A percentile compares a stretch with the other conserved stretches of the same genome.
Evolutionary conservation across 352 stramenopile species (phyloP).

Genomic region (Phytophthora tentaculata): DNA sequence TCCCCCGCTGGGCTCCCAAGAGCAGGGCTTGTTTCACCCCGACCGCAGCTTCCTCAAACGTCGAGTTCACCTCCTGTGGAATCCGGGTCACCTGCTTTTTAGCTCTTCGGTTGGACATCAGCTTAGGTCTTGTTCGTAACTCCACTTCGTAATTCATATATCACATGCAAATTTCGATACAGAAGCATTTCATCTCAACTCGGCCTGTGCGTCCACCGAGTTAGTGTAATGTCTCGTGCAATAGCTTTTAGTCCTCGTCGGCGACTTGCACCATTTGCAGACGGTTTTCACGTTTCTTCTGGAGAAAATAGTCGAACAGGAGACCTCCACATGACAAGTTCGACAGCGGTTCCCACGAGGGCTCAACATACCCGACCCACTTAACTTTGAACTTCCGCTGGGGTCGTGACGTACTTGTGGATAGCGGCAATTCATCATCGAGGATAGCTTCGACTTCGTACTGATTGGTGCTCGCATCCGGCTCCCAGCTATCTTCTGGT

Average conservation of each 20-base stretch:
- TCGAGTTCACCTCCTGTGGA: no score
- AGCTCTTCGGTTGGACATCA: no score
- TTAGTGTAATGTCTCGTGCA: neutral
- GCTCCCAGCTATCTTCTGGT: neutral
- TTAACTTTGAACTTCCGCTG: neutral
- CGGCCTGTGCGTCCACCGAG: neutral
- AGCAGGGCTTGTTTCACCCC: no score
- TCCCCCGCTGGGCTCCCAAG: no score
- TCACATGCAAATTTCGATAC: neutral
- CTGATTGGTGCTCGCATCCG: neutral
- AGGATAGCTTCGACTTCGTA: neutral
- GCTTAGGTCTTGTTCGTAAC: no score
- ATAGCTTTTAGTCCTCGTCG: neutral
- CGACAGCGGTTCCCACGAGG: neutral
- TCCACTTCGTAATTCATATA: neutral
- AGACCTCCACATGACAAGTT: neutral
- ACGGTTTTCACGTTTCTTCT: neutral
- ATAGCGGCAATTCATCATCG: neutral
- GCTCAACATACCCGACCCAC: neutral
- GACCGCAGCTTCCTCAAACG: no score
- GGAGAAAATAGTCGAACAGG: neutral
- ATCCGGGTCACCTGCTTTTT: no score
- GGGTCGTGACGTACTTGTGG: neutral
- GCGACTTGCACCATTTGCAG: constrained; percentile 1
- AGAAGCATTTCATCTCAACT: neutral